Evolutionary conservation across 345 rosid species (phyloP), one percentile per base, ranked within the genome.

Genomic region (Syzygium aromaticum): DNA sequence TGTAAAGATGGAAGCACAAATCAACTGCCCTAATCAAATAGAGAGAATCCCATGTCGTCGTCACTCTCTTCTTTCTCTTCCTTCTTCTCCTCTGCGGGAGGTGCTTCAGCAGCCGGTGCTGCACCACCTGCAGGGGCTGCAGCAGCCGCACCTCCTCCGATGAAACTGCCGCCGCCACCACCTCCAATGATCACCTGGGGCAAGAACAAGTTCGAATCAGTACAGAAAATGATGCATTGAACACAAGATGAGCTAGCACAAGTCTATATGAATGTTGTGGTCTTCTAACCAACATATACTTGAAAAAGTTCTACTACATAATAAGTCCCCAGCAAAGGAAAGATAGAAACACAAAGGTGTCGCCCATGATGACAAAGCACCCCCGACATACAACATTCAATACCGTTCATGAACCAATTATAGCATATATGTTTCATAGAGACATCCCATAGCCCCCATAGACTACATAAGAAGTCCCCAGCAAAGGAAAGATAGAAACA

Each of bases 41-140:
- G 92, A 28, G 93, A 92, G 92, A 95, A 94, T 85, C 97, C 96
- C 92, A 94, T 93, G 86, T 95, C 96, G 0, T 93, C 97, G 9
- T 95, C 95, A 64, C 93, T 93, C 85, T 95, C 97, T 59, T 92
- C 95, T 21, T 90, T 92, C 86, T 92, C 94, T 90, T 95, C 93
- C 92, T 94, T 90, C 92, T 94, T 92, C 91, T 92, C 92, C 84
- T 94, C 95, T 51, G 91, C 95, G 0, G 93, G 87, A 77, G 94
- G 89, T 52, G 94, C 93, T 54, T 92, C 95, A 0, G 91, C 87
- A 38, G 93, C 94, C 3, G 92, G 88, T n/a, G 92, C 89, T 1
- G 91, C 93, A 1, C 93, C 95, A 63, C 92, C 94, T 30, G 92
- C 86, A 2, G 94, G 77, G 23, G 91, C 90, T 17, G 89, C 91